A percentile compares a stretch with the other conserved stretches of the same genome.
These are phyloP conservation scores for Dendrocalamus latiflorus DNA, from an alignment of 202 grass and related monocot genomes.

Conservation along the genomic window DNA sequence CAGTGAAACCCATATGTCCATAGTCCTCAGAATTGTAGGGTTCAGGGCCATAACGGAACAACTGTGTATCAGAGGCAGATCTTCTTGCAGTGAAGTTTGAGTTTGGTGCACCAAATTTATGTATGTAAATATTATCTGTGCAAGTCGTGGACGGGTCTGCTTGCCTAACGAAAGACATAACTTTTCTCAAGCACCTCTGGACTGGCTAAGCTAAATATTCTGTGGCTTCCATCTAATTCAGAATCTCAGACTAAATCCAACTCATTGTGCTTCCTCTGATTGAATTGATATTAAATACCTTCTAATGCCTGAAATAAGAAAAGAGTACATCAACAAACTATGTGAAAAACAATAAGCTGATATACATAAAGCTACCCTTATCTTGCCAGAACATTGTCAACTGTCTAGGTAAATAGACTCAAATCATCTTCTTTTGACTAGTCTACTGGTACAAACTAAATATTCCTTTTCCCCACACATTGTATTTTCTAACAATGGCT, in stretches of 20 bases:
- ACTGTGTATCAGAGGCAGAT: constrained; percentile 38
- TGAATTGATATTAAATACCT: constrained; percentile 4
- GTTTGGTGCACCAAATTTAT: constrained; percentile 42
- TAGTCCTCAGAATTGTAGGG: constrained; percentile 55
- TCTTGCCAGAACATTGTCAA: neutral
- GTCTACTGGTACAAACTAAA: neutral
- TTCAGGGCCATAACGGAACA: constrained; percentile 54
- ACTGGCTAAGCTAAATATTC: neutral
- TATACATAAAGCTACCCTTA: constrained; percentile 16
- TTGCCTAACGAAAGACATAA: constrained; percentile 70
- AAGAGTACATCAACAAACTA: constrained; percentile 12
- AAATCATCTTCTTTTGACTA: constrained; percentile 17
- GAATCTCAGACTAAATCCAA: neutral
- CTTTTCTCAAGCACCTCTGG: constrained; percentile 14
- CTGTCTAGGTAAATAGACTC: neutral
- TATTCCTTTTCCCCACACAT: neutral
- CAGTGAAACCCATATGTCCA: constrained; percentile 40
- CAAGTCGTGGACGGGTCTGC: constrained; percentile 44
- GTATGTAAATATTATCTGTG: constrained; percentile 52
- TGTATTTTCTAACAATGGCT: neutral
- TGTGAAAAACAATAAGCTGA: neutral
- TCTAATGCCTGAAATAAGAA: constrained; percentile 4
- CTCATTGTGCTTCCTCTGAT: neutral
- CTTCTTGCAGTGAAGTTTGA: constrained; percentile 47
- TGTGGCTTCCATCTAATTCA: neutral